These are phyloP conservation scores for Orbilia quercus DNA, from an alignment of 2,329 filamentous ascomycete species.

Conservation along the genomic window DNA sequence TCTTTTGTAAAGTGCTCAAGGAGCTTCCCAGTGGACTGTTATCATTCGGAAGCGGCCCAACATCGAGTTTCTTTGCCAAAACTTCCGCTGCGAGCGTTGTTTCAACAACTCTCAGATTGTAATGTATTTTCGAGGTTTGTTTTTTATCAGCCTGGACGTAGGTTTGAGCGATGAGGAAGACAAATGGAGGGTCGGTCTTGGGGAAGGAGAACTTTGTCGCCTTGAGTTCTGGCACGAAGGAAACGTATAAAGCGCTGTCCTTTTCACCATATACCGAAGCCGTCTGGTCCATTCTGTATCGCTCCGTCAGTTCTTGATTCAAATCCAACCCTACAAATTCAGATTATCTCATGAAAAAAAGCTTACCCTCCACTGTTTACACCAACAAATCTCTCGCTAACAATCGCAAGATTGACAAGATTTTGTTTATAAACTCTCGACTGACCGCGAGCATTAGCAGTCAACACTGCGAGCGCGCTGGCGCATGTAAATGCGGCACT, in stretches of 20 bases:
- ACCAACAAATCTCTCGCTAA: slow-evolving; percentile 91
- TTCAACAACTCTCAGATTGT: slow-evolving; percentile 96
- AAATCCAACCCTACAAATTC: background rate
- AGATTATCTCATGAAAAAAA: background rate
- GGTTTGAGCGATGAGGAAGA: slow-evolving; percentile 92
- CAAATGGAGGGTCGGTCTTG: slow-evolving; percentile 80
- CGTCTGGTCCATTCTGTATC: slow-evolving; percentile 88
- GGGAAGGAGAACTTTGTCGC: slow-evolving; percentile 85
- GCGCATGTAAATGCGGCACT: slow-evolving; percentile 94
- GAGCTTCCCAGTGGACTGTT: slow-evolving; percentile 83
- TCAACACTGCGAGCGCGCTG: slow-evolving; percentile 86
- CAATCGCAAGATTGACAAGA: slow-evolving; percentile 89
- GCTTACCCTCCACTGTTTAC: slow-evolving; percentile 92
- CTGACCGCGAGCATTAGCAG: slow-evolving; percentile 84
- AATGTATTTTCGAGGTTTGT: slow-evolving; percentile 90
- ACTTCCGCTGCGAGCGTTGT: slow-evolving; percentile 85
- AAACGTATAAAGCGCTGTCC: slow-evolving; percentile 88
- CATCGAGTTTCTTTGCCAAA: slow-evolving; percentile 70
- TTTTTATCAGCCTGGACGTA: slow-evolving; percentile 96
- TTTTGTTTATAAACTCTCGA: slow-evolving; percentile 85
- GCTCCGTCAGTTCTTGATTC: background rate
- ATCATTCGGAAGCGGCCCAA: slow-evolving; percentile 77
- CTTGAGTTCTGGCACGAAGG: slow-evolving; percentile 81
- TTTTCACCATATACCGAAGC: slow-evolving; percentile 92
- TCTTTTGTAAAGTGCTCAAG: slow-evolving; percentile 85